Conservation (phyloP, 768 basidiomycete species). For the Nidularia sp. region DNA sequence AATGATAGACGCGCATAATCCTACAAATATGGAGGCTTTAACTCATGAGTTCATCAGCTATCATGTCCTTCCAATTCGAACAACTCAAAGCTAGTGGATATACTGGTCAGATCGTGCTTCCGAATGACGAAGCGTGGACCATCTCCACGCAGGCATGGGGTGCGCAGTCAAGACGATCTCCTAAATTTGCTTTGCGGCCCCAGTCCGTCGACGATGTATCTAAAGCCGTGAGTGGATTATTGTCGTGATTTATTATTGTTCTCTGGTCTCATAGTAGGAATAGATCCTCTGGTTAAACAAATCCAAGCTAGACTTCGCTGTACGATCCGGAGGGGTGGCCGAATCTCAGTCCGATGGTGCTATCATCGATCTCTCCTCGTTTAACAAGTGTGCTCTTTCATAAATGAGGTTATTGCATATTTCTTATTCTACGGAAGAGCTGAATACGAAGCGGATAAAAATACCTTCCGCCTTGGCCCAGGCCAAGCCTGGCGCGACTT, state of each 20-base stretch:
- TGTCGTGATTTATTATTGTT: too few species aligned
- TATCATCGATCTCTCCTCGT: neutral
- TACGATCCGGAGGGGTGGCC: neutral
- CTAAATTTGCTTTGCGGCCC: neutral
- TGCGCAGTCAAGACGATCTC: neutral
- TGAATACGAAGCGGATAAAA: neutral
- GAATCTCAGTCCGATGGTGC: neutral
- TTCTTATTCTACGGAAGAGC: neutral
- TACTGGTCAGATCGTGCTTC: neutral
- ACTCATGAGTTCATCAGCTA: neutral
- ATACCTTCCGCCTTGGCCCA: neutral
- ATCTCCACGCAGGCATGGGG: neutral
- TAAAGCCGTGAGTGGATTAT: neutral
- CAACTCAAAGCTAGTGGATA: neutral
- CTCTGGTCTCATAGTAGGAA: neutral
- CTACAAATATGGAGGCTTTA: too few species aligned
- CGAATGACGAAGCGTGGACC: neutral
- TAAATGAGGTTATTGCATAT: neutral
- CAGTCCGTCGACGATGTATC: neutral
- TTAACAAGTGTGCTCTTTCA: neutral
- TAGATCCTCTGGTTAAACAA: neutral
- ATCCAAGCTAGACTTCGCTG: neutral
- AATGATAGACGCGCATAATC: too few species aligned
- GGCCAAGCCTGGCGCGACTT: neutral
- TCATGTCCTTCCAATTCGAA: neutral